These are phyloP conservation scores for Fusarium incarnatum DNA, from an alignment of 2,329 filamentous ascomycete genomes.

Conservation along the genomic window DNA sequence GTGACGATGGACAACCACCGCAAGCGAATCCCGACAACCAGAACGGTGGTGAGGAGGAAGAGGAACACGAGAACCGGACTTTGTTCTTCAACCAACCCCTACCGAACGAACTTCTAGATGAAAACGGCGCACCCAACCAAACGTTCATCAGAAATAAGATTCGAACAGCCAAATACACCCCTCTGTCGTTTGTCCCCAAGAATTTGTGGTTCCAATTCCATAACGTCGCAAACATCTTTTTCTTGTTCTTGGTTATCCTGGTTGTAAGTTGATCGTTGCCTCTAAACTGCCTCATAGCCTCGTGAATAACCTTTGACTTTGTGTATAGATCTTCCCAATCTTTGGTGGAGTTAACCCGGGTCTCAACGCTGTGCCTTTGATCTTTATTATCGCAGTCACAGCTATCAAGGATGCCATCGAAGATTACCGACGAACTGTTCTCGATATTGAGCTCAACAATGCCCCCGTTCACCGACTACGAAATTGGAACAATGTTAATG, in stretches of 20 bases:
- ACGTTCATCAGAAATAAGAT: slow-evolving; percentile 94
- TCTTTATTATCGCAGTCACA: slow-evolving; percentile 90
- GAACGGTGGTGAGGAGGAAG: slow-evolving; percentile 54
- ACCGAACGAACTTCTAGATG: slow-evolving; percentile 79
- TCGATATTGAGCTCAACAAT: slow-evolving; percentile 96
- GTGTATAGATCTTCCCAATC: slow-evolving; percentile 86
- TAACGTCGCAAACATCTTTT: slow-evolving; percentile 98
- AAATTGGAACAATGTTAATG: slow-evolving; percentile 94
- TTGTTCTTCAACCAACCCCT: slow-evolving; percentile 90
- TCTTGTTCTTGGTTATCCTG: slow-evolving; percentile 94
- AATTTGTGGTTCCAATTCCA: slow-evolving; percentile 99
- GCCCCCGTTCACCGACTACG: slow-evolving; percentile 90
- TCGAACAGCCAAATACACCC: slow-evolving; percentile 96
- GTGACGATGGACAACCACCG: slow-evolving; percentile 42
- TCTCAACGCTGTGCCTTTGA: slow-evolving; percentile 88
- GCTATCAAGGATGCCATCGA: slow-evolving; percentile 95
- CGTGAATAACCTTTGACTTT: slow-evolving; percentile 35
- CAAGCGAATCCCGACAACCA: slow-evolving; percentile 50
- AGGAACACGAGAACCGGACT: slow-evolving; percentile 62
- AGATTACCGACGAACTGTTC: slow-evolving; percentile 89
- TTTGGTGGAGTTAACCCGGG: slow-evolving; percentile 94
- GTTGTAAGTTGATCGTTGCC: slow-evolving; percentile 71
- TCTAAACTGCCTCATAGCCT: neutral
- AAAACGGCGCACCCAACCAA: slow-evolving; percentile 78
- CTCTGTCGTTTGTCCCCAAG: slow-evolving; percentile 93